phyloP scores from a whole-genome alignment of 2,329 filamentous ascomycete species.

The Penicillium corylophilum region DNA sequence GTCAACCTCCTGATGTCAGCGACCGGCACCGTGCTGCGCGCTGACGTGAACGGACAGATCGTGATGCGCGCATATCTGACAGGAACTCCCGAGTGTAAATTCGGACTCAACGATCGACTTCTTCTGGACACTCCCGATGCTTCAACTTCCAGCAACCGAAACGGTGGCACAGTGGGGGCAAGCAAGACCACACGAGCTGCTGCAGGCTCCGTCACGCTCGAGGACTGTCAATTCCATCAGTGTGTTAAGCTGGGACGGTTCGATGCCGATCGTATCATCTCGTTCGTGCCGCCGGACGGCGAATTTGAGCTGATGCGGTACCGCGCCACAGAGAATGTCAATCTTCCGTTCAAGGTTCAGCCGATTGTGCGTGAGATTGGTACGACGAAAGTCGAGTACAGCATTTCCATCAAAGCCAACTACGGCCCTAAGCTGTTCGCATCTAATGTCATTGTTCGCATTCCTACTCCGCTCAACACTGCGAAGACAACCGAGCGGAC shows the following conservation, averaged over 20 bases:
- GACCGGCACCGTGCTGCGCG: constrained; percentile 87
- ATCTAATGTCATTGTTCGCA: constrained; percentile 90
- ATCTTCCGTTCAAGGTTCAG: constrained; percentile 97
- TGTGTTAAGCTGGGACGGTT: constrained; percentile 98
- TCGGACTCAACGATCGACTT: constrained; percentile 92
- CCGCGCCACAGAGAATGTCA: constrained; percentile 96
- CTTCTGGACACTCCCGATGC: constrained; percentile 78
- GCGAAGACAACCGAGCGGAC: constrained; percentile 90
- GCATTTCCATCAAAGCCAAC: constrained; percentile 94
- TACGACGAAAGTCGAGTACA: constrained; percentile 97
- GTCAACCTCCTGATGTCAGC: constrained; percentile 99
- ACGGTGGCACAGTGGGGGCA: constrained; percentile 63
- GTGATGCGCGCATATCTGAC: constrained; percentile 97
- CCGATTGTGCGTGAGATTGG: constrained; percentile 97
- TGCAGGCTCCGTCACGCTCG: constrained; percentile 89
- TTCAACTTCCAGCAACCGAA: constrained; percentile 40
- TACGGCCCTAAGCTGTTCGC: constrained; percentile 95
- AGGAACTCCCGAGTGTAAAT: constrained; percentile 95
- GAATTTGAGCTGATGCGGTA: constrained; percentile 99
- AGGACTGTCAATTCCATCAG: constrained; percentile 98
- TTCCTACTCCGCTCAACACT: constrained; percentile 95
- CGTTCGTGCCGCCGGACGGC: constrained; percentile 92
- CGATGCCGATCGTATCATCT: constrained; percentile 93
- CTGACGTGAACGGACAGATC: constrained; percentile 95
- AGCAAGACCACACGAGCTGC: constrained; percentile 91